These are phyloP conservation scores for Sporobolomyces roseus DNA, from an alignment of 768 basidiomycete species.

Conservation along the genomic window DNA sequence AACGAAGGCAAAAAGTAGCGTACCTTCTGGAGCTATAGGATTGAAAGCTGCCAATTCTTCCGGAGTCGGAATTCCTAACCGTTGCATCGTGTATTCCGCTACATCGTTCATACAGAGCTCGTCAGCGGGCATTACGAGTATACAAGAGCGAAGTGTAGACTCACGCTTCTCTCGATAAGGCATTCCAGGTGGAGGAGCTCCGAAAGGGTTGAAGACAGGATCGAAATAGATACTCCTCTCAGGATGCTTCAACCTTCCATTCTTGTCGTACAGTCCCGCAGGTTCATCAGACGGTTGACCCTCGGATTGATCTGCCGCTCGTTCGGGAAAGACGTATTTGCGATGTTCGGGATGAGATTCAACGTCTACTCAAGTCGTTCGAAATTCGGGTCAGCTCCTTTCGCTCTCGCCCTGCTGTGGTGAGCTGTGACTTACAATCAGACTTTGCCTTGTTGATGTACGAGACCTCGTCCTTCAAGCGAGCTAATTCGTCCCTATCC, in stretches of 20 bases:
- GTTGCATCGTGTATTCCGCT: conserved; percentile 27
- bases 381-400: background rate
- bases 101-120: background rate
- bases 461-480: conserved; percentile 71
- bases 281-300: conserved; percentile 49
- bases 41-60: conserved; percentile 34
- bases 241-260: conserved; percentile 52
- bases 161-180: conserved; percentile 69
- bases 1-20: background rate
- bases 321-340: conserved; percentile 65
- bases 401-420: background rate
- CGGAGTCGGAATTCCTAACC: conserved; percentile 24
- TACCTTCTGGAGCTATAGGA: conserved; percentile 4
- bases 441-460: conserved; percentile 81
- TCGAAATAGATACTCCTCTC: conserved; percentile 79
- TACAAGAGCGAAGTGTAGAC: background rate
- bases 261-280: conserved; percentile 39
- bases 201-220: conserved; percentile 85
- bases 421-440: conserved; percentile 56
- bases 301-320: conserved; percentile 46
- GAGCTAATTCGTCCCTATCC: conserved; percentile 65
- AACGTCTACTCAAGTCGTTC: conserved; percentile 52
- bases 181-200: conserved; percentile 93
- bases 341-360: conserved; percentile 89
- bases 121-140: background rate